A percentile compares a stretch with the other conserved stretches of the same genome.
Evolutionary conservation across 2,329 filamentous ascomycete species (phyloP).

Genomic region (Colletotrichum australisinense): DNA sequence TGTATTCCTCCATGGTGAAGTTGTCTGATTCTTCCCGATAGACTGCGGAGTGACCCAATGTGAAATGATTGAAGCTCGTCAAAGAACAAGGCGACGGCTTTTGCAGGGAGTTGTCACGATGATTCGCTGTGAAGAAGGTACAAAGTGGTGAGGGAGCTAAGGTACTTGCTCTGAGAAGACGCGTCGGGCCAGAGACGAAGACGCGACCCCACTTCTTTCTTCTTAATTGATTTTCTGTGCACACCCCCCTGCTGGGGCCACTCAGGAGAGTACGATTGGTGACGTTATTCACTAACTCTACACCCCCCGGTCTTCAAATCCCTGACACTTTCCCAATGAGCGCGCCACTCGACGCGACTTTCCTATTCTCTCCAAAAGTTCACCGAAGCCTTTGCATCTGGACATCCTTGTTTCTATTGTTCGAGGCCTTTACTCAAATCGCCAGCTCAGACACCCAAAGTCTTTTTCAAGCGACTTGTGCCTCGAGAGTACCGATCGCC

Average conservation of each 20-base stretch:
- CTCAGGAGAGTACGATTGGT: not conserved
- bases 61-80: not conserved
- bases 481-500: not conserved
- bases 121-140: not conserved
- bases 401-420: not conserved
- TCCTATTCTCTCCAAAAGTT: not conserved
- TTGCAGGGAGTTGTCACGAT: not conserved
- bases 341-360: constrained; percentile 34
- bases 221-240: constrained; percentile 33
- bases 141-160: not conserved
- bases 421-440: not conserved
- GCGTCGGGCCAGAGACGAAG: constrained; percentile 13
- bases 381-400: not conserved
- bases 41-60: not conserved
- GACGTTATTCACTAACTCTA: constrained; percentile 16
- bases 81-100: not conserved
- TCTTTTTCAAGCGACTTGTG: not conserved
- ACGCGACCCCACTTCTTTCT: constrained; percentile 11
- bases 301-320: not conserved
- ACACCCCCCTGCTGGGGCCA: not conserved
- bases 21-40: not conserved
- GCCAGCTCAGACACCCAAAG: not conserved
- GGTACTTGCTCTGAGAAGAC: not conserved
- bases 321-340: not conserved
- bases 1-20: constrained; percentile 70